Conservation (phyloP, 176 grass and related monocot genomes). For the Triticum urartu region DNA sequence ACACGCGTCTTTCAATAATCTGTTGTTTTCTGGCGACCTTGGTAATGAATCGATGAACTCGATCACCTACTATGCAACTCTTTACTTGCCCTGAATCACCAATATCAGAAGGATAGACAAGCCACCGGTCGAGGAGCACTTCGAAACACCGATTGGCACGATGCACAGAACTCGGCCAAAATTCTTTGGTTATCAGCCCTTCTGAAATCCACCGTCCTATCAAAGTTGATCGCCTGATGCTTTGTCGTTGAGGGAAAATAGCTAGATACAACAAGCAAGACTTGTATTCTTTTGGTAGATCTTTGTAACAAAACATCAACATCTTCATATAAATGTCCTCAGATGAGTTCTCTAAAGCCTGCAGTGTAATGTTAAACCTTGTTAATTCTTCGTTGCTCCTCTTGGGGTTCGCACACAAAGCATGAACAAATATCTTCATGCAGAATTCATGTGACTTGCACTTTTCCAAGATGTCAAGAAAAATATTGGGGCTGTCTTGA, state of each 20-base stretch:
- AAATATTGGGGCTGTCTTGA: neutral
- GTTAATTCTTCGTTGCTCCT: neutral
- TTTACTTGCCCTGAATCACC: neutral
- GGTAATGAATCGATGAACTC: conserved; percentile 11
- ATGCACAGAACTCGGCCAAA: neutral
- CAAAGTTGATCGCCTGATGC: conserved; percentile 2
- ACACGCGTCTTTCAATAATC: neutral
- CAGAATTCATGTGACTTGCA: neutral
- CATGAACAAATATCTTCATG: neutral
- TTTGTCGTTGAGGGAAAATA: neutral
- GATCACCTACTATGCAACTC: neutral
- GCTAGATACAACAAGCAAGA: neutral
- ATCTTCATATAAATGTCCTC: neutral
- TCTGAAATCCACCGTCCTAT: neutral
- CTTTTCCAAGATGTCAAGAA: neutral
- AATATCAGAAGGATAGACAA: neutral
- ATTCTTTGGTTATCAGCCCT: neutral
- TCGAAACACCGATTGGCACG: conserved; percentile 17
- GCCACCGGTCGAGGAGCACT: neutral
- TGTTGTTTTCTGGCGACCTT: neutral
- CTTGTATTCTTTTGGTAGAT: neutral
- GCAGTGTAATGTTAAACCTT: neutral
- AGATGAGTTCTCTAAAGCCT: neutral
- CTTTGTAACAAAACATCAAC: neutral
- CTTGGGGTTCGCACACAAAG: neutral